A percentile compares a stretch with the other conserved stretches of the same genome.
Conservation (phyloP, 768 basidiomycete species). For the Favolaschia claudopus region DNA sequence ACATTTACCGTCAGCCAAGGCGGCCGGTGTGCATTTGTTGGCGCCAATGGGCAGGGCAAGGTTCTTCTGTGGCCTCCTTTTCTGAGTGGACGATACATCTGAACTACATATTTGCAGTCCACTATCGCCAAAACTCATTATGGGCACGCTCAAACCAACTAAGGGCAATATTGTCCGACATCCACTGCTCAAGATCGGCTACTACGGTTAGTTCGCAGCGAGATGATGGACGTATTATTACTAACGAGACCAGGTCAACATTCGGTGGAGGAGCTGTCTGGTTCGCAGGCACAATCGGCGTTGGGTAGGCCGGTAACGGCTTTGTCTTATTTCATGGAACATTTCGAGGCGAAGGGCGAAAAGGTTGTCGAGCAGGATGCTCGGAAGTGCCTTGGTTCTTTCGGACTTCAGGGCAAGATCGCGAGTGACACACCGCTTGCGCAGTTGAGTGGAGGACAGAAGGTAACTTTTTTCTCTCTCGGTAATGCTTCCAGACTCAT, state of each 20-base stretch:
- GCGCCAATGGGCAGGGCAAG: too few species aligned
- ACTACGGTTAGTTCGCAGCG: too few species aligned
- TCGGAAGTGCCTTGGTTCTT: conserved; percentile 48
- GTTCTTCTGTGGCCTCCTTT: too few species aligned
- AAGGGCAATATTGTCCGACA: conserved; percentile 60
- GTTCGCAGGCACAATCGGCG: conserved; percentile 27
- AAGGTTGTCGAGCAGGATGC: conserved; percentile 46
- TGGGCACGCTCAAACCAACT: conserved; percentile 48
- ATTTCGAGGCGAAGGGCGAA: conserved; percentile 41
- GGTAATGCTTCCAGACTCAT: not conserved
- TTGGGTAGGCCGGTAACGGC: conserved; percentile 32
- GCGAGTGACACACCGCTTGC: conserved; percentile 52
- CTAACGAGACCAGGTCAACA: too few species aligned
- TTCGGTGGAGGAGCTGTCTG: conserved; percentile 61
- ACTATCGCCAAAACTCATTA: conserved; percentile 59
- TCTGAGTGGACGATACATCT: too few species aligned
- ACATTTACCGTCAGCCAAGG: conserved; percentile 47
- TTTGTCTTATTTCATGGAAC: conserved; percentile 31
- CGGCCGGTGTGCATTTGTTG: conserved; percentile 50
- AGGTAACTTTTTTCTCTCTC: conserved; percentile 36
- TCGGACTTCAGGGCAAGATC: conserved; percentile 52
- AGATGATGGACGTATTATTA: too few species aligned
- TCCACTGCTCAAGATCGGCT: conserved; percentile 60
- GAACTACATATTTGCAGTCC: too few species aligned
- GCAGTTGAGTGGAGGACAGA: conserved; percentile 63